Evolutionary conservation across 306 rosid genomes (phyloP), one percentile per base, ranked within the genome.

Genomic region (Adenanthera pavonina): DNA sequence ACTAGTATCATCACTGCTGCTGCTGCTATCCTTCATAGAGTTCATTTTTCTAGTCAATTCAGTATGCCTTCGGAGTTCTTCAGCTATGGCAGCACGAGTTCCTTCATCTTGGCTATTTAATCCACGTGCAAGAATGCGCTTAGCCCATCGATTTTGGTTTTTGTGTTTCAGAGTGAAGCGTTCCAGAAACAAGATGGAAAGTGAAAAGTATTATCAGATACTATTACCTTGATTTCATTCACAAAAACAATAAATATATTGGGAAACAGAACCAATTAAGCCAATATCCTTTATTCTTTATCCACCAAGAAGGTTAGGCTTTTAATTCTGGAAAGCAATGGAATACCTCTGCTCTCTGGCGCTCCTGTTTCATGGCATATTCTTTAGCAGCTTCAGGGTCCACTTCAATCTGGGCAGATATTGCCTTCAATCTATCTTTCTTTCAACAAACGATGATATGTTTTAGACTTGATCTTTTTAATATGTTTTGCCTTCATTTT

Each of bases 301-400:
- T 69, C 73, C 5, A 19, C 19, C 4, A 46, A 46, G 34, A 6
- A 44, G 2, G 6, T 69, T 46, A 2, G 40, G 38, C 17, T 46
- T 46, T 20, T 41, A n/a, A 7, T 67, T n/a, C 13, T 19, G 46
- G 74, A n/a, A 59, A 16, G 40, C 17, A 43, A 77, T 61, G 40
- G 69, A 41, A 79, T 85, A 95, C 99, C 99, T 93, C 94, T 5
- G 92, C 99, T 72, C 97, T 88, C 82, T 67, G 80, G 51, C 87
- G 92, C 83, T 92, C 99, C 66, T 79, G 97, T 89, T 90, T 93
- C 89, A 88, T 77, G 38, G 96, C 92, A 80, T 82, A 86, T 80
- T 92, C 98, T 69, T 89, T 87, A 56, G 97, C 92, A 86, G 92
- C 97, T 78, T 92, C 94, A 60, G 96, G 92, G 85, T 93, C 97